Evolutionary conservation across 306 rosid genomes (phyloP), one percentile per base, ranked within the genome.

Genomic region (Hippophae tibetana): DNA sequence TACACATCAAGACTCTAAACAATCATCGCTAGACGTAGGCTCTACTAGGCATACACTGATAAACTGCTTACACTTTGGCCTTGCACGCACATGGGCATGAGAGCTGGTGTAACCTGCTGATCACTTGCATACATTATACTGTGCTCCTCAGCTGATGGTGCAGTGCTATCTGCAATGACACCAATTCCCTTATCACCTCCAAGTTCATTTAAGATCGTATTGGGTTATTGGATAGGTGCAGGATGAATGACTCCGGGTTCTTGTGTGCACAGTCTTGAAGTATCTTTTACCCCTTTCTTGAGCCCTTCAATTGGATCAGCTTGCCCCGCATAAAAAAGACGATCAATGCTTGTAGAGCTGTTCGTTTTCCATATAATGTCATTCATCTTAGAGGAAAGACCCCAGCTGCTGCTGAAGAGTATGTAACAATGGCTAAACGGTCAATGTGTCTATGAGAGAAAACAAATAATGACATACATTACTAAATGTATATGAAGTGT

Each of bases 391-490:
- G 72, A 53, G 97, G 95, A 60, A 86, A 90, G 58, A 86, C 85
- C 7, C 94, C 83, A 31, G 95, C 85, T 7, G 94, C 94, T 1
- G 89, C 79, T 0, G 90, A 86, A 58, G 94, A 84, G 76, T 86
- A 79, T 13, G 94, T 84, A 47, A 90, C 88, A 27, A 90, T 90
- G 81, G 95, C 95, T 56, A 90, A 60, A 13, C 97, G 84, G 57
- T 90, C 97, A 5, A 67, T 66, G 58, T 81, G 78, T 67, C 90
- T 77, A 27, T 87, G 95, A 65, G 95, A 87, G 72, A 82, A 82
- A 67, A 87, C 94, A 77, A 87, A 86, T 66, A 90, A 59, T 49
- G 94, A 84, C 95, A 90, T 84, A 54, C 95, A 80, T 72, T 90
- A 18, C 23, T 18, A 18, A 18, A 18, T 18, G 23, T 18, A 18